phyloP scores from a whole-genome alignment of 73 alveolate genomes.

The Paramecium biaurelia region DNA sequence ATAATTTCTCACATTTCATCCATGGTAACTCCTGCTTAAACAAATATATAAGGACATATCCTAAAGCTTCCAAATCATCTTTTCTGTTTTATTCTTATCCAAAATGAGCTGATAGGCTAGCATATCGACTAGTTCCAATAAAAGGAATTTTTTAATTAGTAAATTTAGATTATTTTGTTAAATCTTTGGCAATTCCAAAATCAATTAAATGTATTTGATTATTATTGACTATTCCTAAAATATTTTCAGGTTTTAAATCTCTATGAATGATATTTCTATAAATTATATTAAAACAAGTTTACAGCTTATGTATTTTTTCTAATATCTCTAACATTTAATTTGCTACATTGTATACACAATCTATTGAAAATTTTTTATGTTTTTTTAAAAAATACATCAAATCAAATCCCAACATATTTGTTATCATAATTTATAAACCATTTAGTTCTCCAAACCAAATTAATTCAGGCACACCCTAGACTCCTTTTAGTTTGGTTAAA shows the following conservation, averaged over 20 bases:
- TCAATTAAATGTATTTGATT: background rate
- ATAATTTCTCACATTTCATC: background rate
- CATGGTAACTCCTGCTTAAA: background rate
- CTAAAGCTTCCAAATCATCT: conserved; percentile 5
- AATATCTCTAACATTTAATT: background rate
- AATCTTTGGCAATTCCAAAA: conserved; percentile 31
- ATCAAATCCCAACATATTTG: conserved; percentile 78
- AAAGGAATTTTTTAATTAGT: background rate
- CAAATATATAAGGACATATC: background rate
- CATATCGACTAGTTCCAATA: background rate
- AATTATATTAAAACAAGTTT: background rate
- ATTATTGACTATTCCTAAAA: background rate
- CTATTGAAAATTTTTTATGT: background rate
- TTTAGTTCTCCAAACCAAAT: conserved; percentile 69
- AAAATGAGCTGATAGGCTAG: background rate
- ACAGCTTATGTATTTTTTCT: conserved; percentile 3
- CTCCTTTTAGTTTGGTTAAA: background rate
- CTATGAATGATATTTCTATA: conserved; percentile 36
- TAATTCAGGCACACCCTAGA: conserved; percentile 58
- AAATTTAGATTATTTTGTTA: background rate
- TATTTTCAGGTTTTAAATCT: conserved; percentile 41
- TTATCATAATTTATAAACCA: conserved; percentile 75
- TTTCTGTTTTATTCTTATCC: background rate
- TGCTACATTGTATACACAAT: background rate
- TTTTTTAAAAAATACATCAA: background rate